phyloP scores from a whole-genome alignment of 768 basidiomycete genomes.

The Agrocybe pediades region DNA sequence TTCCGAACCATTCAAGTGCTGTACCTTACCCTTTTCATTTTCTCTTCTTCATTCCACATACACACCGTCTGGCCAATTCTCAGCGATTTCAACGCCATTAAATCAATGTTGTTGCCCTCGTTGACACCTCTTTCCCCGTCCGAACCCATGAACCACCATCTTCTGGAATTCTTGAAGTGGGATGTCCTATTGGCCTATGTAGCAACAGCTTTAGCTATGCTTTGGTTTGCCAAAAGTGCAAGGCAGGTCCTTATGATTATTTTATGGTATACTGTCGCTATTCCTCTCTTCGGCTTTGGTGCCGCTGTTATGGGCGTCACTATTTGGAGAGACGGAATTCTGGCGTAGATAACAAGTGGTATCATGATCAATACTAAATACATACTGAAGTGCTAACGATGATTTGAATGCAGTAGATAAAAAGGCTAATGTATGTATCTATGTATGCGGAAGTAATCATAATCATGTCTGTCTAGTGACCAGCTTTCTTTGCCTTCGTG shows the following conservation, averaged over 20 bases:
- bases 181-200: slow-evolving; percentile 41
- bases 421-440: not conserved
- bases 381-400: not conserved
- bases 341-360: slow-evolving; percentile 2
- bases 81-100: slow-evolving; percentile 29
- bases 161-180: slow-evolving; percentile 52
- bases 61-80: slow-evolving; percentile 38
- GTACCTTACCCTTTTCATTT: slow-evolving; percentile 41
- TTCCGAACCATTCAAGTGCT: slow-evolving; percentile 36
- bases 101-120: slow-evolving; percentile 38
- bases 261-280: slow-evolving; percentile 45
- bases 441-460: not conserved
- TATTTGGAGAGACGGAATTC: slow-evolving; percentile 46
- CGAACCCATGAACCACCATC: slow-evolving; percentile 26
- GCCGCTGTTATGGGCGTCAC: slow-evolving; percentile 49
- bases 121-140: slow-evolving; percentile 25
- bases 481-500: slow-evolving; percentile 60
- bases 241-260: slow-evolving; percentile 34
- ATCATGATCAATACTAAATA: not conserved
- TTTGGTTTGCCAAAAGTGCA: slow-evolving; percentile 47
- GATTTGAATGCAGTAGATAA: not conserved
- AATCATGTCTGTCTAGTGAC: slow-evolving; percentile 26
- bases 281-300: slow-evolving; percentile 48
- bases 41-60: slow-evolving; percentile 44
- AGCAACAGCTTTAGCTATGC: slow-evolving; percentile 42